These are phyloP conservation scores for Dalbergia cochinchinensis DNA, from an alignment of 306 rosid species.

Conservation along the genomic window DNA sequence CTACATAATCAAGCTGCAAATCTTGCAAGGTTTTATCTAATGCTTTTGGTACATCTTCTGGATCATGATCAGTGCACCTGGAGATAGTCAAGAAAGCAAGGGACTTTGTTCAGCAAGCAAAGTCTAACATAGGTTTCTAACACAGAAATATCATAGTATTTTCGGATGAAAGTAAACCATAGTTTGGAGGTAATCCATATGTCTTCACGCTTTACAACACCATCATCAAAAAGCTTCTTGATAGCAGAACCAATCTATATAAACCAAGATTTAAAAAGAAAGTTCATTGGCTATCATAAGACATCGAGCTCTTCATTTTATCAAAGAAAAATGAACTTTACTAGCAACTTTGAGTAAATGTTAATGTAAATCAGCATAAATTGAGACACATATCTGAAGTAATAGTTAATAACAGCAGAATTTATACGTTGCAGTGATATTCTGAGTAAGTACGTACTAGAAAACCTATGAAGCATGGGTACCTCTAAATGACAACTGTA, in stretches of 20 bases:
- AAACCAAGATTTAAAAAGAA: neutral
- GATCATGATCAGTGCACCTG: conserved; percentile 38
- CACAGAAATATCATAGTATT: neutral
- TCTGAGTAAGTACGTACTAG: no score
- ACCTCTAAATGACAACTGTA: no score
- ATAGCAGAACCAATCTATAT: conserved; percentile 69
- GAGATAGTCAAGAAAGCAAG: neutral
- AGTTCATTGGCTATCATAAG: neutral
- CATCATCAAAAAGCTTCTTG: conserved; percentile 68
- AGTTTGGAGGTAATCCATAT: conserved; percentile 87
- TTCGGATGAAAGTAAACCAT: conserved; percentile 52
- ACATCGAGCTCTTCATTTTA: neutral
- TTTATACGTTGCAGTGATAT: no score
- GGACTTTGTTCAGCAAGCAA: neutral
- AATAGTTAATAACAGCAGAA: no score
- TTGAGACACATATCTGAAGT: no score
- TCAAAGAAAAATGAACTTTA: neutral
- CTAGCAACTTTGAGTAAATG: neutral
- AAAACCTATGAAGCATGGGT: no score
- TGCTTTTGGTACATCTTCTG: conserved; percentile 24
- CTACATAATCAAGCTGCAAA: conserved; percentile 8
- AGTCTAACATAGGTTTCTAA: neutral
- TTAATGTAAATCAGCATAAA: neutral
- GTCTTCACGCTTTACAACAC: conserved; percentile 74
- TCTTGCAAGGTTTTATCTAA: neutral